A percentile compares a stretch with the other conserved stretches of the same genome.
These are phyloP conservation scores for Ustilago crameri DNA, from an alignment of 1,284 basidiomycete species.

Conservation along the genomic window DNA sequence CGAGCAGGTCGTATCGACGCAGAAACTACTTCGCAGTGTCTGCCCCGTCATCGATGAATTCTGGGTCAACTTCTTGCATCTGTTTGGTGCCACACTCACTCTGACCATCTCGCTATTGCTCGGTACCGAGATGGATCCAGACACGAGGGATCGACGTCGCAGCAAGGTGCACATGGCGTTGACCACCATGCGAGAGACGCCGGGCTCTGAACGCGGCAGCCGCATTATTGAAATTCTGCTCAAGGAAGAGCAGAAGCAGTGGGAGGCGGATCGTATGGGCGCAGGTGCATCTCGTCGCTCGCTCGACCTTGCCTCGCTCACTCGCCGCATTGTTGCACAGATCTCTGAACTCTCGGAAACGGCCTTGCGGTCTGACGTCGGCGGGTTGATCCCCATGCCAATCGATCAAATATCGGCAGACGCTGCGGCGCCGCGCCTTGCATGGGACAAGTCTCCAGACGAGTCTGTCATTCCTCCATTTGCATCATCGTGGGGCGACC, in stretches of 20 bases:
- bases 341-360: constrained; percentile 6
- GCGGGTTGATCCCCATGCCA: not conserved
- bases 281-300: not conserved
- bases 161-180: constrained; percentile 31
- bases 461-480: constrained; percentile 31
- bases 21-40: constrained; percentile 42
- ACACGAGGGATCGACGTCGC: constrained; percentile 16
- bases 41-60: constrained; percentile 57
- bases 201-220: constrained; percentile 40
- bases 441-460: constrained; percentile 38
- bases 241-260: constrained; percentile 41
- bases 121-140: constrained; percentile 25
- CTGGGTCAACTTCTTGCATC: constrained; percentile 52
- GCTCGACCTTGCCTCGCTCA: constrained; percentile 21
- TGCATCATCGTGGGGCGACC: constrained; percentile 34
- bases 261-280: constrained; percentile 7
- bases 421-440: not conserved
- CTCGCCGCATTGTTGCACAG: constrained; percentile 23
- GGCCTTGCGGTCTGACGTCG: not conserved
- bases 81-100: constrained; percentile 52
- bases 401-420: constrained; percentile 1
- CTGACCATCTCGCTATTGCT: constrained; percentile 49
- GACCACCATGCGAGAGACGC: constrained; percentile 39
- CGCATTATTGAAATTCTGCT: constrained; percentile 50
- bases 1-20: constrained; percentile 50